These are phyloP conservation scores for Schoenoplectus triqueter DNA, from an alignment of 202 grass and related monocot genomes.

Conservation along the genomic window DNA sequence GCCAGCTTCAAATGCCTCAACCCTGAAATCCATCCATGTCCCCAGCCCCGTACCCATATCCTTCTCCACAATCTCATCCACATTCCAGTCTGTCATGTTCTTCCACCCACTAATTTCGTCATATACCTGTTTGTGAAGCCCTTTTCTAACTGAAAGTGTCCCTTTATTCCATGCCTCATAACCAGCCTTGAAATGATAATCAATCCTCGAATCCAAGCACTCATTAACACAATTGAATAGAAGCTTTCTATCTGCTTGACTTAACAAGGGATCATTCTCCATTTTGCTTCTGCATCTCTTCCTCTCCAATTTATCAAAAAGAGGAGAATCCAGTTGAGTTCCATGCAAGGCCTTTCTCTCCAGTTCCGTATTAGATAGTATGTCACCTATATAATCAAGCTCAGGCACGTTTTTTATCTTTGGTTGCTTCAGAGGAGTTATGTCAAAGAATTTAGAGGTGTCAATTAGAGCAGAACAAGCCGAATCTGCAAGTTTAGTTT, in stretches of 20 bases:
- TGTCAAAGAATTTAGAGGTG: slow-evolving; percentile 47
- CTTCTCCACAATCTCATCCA: slow-evolving; percentile 76
- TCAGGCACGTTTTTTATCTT: slow-evolving; percentile 44
- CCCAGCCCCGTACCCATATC: slow-evolving; percentile 76
- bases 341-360: slow-evolving; percentile 42
- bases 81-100: slow-evolving; percentile 61
- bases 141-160: slow-evolving; percentile 38
- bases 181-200: slow-evolving; percentile 62
- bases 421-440: slow-evolving; percentile 34
- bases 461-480: slow-evolving; percentile 51
- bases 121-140: slow-evolving; percentile 49
- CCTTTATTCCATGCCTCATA: slow-evolving; percentile 82
- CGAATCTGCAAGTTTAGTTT: slow-evolving; percentile 54
- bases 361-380: slow-evolving; percentile 51
- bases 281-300: slow-evolving; percentile 38
- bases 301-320: slow-evolving; percentile 57
- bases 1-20: slow-evolving; percentile 58
- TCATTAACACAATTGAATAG: slow-evolving; percentile 69
- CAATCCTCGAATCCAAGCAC: slow-evolving; percentile 56
- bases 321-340: slow-evolving; percentile 50
- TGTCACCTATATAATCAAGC: slow-evolving; percentile 59
- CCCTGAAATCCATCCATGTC: slow-evolving; percentile 71
- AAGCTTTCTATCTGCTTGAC: slow-evolving; percentile 45
- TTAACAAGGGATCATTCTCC: slow-evolving; percentile 31
- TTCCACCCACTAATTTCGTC: slow-evolving; percentile 66